phyloP scores from a whole-genome alignment of 331 rosid species.

The Quercus phellos region DNA sequence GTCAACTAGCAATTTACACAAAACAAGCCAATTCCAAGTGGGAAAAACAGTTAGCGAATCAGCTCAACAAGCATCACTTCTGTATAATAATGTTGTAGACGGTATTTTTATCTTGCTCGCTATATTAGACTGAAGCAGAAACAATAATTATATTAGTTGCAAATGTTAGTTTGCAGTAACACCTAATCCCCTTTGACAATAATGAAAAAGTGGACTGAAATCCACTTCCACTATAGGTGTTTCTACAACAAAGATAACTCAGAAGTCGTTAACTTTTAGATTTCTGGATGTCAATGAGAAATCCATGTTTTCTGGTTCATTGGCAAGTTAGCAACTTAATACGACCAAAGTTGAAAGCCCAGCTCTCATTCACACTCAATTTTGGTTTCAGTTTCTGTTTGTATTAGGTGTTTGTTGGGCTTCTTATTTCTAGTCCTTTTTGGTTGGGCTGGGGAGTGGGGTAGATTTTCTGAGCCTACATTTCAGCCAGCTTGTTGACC shows the following conservation, averaged over 20 bases:
- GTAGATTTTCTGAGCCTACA: no score
- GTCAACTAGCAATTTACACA: slow-evolving; percentile 27
- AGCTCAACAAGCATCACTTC: slow-evolving; percentile 38
- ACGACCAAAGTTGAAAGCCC: not conserved
- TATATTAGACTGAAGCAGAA: slow-evolving; percentile 39
- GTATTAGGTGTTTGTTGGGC: not conserved
- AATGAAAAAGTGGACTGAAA: slow-evolving; percentile 1
- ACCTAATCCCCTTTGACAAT: slow-evolving; percentile 49
- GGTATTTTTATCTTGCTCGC: slow-evolving; percentile 25
- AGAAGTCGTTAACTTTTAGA: not conserved
- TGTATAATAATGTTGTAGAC: not conserved
- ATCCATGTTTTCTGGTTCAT: not conserved
- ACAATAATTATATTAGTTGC: slow-evolving; percentile 19
- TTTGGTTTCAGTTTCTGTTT: not conserved
- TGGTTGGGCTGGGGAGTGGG: no score
- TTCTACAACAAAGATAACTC: slow-evolving; percentile 13
- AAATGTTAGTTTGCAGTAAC: slow-evolving; percentile 36
- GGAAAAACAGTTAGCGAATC: slow-evolving; percentile 25
- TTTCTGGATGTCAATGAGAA: not conserved
- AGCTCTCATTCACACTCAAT: not conserved
- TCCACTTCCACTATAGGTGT: not conserved
- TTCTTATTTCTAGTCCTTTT: not conserved
- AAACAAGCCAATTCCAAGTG: slow-evolving; percentile 1
- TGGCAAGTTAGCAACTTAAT: not conserved
- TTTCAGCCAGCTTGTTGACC: no score